Evolutionary conservation across 2,329 filamentous ascomycete genomes (phyloP).

Genomic region (Cucurbitaria berberidis): DNA sequence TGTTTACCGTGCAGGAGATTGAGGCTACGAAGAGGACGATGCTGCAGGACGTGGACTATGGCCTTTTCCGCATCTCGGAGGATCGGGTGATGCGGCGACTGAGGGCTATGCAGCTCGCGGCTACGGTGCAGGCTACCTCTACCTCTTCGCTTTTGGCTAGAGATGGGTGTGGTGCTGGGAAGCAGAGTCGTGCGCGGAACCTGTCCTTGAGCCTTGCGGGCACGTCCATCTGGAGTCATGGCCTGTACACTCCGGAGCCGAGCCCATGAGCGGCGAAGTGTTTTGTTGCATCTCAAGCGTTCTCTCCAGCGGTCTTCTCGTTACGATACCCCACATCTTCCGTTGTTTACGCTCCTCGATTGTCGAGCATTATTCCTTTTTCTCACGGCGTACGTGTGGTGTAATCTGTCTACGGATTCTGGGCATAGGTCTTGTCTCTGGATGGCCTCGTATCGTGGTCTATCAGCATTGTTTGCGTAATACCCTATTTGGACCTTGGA

Average conservation of each 20-base stretch:
- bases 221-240: constrained; percentile 39
- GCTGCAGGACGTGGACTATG: constrained; percentile 47
- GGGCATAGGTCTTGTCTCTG: too few relatives aligned
- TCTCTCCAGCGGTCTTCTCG: constrained; percentile 3
- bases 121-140: constrained; percentile 1
- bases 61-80: constrained; percentile 43
- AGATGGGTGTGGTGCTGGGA: background rate
- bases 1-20: constrained; percentile 39
- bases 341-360: background rate
- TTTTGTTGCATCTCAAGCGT: background rate
- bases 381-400: background rate
- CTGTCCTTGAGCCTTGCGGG: constrained; percentile 36
- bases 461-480: constrained; percentile 10
- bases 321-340: constrained; percentile 5
- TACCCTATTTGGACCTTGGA: constrained; percentile 10
- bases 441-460: background rate
- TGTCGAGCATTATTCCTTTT: background rate
- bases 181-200: constrained; percentile 29
- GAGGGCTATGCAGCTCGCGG: constrained; percentile 37
- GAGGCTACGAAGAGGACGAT: constrained; percentile 43
- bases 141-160: constrained; percentile 2
- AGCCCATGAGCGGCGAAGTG: constrained; percentile 37
- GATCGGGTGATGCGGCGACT: constrained; percentile 41
- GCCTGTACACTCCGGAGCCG: constrained; percentile 48
- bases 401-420: too few relatives aligned